Conservation (phyloP, 345 rosid genomes). For the Aethionema arabicum region DNA sequence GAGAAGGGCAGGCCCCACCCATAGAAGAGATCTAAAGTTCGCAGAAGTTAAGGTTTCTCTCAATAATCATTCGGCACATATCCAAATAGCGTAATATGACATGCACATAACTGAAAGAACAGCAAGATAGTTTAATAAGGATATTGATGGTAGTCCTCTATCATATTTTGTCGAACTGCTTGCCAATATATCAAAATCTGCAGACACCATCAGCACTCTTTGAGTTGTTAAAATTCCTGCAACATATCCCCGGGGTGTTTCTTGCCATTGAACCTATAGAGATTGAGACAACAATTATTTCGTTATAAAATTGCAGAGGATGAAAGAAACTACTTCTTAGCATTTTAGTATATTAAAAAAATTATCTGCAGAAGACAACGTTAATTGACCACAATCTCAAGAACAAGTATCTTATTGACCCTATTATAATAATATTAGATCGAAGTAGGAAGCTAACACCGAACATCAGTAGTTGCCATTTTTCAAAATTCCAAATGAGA, state of each 20-base stretch:
- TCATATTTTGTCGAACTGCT: constrained; percentile 80
- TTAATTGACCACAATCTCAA: constrained; percentile 16
- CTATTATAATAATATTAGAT: neutral
- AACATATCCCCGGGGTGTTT: constrained; percentile 82
- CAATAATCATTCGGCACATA: constrained; percentile 27
- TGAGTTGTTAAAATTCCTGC: constrained; percentile 92
- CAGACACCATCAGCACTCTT: constrained; percentile 90
- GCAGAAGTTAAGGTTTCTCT: constrained; percentile 52
- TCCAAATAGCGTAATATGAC: constrained; percentile 3
- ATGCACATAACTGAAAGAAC: constrained; percentile 9
- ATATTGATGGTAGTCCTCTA: constrained; percentile 95
- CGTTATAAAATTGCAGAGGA: neutral
- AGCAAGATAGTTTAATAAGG: constrained; percentile 40
- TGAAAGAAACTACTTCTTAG: neutral
- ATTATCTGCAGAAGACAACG: neutral
- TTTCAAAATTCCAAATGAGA: constrained; percentile 1
- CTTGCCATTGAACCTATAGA: constrained; percentile 92
- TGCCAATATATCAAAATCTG: constrained; percentile 82
- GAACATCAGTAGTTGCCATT: constrained; percentile 3
- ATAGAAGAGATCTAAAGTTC: constrained; percentile 88
- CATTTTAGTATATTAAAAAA: neutral
- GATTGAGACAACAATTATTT: constrained; percentile 13
- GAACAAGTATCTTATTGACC: constrained; percentile 17
- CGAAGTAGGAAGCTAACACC: constrained; percentile 7
- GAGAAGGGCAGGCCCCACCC: constrained; percentile 98